phyloP scores from a whole-genome alignment of 352 stramenopile genomes.

The Peronosclerospora sorghi region DNA sequence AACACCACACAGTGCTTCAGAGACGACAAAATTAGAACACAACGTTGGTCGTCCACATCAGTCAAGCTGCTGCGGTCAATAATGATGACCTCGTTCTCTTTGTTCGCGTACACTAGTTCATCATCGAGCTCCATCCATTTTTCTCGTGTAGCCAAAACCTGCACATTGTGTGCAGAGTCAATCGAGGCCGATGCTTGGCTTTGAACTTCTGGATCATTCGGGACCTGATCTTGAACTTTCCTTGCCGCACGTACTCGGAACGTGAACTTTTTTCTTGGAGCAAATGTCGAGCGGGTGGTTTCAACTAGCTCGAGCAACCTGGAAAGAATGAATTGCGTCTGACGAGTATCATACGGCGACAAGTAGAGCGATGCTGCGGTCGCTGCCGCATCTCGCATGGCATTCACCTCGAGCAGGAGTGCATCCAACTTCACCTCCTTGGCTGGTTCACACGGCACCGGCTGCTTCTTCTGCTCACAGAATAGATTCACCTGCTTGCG shows the following conservation, averaged over 20 bases:
- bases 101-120: slow-evolving; percentile 49
- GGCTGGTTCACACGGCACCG: slow-evolving; percentile 21
- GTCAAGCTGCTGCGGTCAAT: slow-evolving; percentile 50
- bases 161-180: slow-evolving; percentile 3
- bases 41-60: slow-evolving; percentile 18
- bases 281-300: slow-evolving; percentile 45
- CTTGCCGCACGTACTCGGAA: slow-evolving; percentile 37
- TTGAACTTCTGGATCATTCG: slow-evolving; percentile 13
- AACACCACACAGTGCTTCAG: slow-evolving; percentile 63
- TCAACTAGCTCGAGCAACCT: slow-evolving; percentile 62
- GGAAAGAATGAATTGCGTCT: slow-evolving; percentile 55
- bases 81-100: slow-evolving; percentile 51
- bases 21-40: slow-evolving; percentile 63
- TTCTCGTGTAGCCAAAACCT: neutral
- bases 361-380: slow-evolving; percentile 67
- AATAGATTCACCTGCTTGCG: slow-evolving; percentile 39
- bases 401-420: slow-evolving; percentile 34
- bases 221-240: slow-evolving; percentile 14
- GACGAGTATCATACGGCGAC: slow-evolving; percentile 79
- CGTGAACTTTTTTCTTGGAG: slow-evolving; percentile 79
- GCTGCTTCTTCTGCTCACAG: slow-evolving; percentile 51
- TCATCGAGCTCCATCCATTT: slow-evolving; percentile 31
- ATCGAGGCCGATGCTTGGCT: neutral
- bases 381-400: slow-evolving; percentile 46
- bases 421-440: slow-evolving; percentile 42